These are phyloP conservation scores for Neoascochyta sp. DNA, from an alignment of 2,329 filamentous ascomycete species.

Conservation along the genomic window DNA sequence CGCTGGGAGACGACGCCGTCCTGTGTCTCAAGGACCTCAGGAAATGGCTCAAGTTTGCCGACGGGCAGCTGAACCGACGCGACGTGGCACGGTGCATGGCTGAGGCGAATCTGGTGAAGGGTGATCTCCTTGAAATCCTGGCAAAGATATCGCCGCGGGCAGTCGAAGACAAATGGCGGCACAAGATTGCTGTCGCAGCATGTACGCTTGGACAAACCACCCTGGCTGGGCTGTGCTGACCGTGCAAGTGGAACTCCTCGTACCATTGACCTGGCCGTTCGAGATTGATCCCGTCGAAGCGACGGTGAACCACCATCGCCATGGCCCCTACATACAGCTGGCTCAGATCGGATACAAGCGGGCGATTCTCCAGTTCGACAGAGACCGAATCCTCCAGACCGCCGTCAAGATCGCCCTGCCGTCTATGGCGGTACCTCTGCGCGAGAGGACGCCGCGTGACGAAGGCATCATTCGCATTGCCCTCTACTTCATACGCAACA, in stretches of 20 bases:
- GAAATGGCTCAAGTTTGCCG: constrained; percentile 91
- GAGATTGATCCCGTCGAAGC: constrained; percentile 74
- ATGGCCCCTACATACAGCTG: constrained; percentile 83
- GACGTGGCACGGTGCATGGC: constrained; percentile 91
- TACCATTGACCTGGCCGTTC: constrained; percentile 91
- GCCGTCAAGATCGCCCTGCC: constrained; percentile 78
- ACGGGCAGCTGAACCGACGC: constrained; percentile 88
- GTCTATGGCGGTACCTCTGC: constrained; percentile 73
- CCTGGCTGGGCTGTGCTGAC: constrained; percentile 20
- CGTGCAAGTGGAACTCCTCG: constrained; percentile 70
- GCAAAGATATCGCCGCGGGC: constrained; percentile 68
- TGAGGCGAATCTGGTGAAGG: constrained; percentile 86
- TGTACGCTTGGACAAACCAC: constrained; percentile 43
- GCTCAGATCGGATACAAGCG: constrained; percentile 89
- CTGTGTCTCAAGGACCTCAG: constrained; percentile 90
- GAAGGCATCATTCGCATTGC: constrained; percentile 90
- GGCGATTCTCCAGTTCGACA: constrained; percentile 78
- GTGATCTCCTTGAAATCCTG: constrained; percentile 86
- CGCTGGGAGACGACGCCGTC: constrained; percentile 87
- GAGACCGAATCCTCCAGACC: constrained; percentile 71
- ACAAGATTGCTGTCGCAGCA: constrained; percentile 77
- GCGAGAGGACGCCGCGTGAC: constrained; percentile 73
- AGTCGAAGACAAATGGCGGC: constrained; percentile 69
- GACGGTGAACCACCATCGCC: constrained; percentile 88
- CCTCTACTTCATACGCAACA: constrained; percentile 83